Conservation (phyloP, 2,329 filamentous ascomycete species). For the Orbilia blumenaviensis region DNA sequence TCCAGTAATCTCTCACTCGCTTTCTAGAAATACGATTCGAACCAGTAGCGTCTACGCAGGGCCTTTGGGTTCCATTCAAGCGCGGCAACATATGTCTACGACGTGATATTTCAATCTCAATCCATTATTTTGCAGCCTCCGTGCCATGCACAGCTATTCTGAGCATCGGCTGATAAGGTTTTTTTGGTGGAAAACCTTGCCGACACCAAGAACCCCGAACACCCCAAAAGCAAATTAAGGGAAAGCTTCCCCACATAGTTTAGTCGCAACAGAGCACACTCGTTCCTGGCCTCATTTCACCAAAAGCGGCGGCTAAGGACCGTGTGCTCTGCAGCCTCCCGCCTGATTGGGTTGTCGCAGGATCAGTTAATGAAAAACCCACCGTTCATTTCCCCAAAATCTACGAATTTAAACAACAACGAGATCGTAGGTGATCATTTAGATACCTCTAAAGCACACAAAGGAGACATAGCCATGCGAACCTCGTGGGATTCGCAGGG, state of each 20-base stretch:
- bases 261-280: slow-evolving; percentile 16
- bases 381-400: background rate
- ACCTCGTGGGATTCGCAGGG: no score
- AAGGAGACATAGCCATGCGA: no score
- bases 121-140: background rate
- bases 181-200: background rate
- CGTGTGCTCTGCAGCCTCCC: slow-evolving; percentile 1
- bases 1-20: background rate
- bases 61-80: no score
- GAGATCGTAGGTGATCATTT: background rate
- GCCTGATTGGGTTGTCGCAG: background rate
- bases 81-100: background rate
- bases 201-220: no score
- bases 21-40: background rate
- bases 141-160: background rate
- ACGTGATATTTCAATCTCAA: background rate
- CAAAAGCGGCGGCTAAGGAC: slow-evolving; percentile 43
- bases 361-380: background rate
- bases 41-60: no score
- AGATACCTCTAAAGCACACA: no score
- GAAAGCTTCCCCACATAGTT: slow-evolving; percentile 39
- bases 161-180: background rate
- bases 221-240: slow-evolving; percentile 45
- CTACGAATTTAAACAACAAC: background rate
- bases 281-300: slow-evolving; percentile 40